These are phyloP conservation scores for Lizonia empirigonia DNA, from an alignment of 2,329 filamentous ascomycete species.

Conservation along the genomic window DNA sequence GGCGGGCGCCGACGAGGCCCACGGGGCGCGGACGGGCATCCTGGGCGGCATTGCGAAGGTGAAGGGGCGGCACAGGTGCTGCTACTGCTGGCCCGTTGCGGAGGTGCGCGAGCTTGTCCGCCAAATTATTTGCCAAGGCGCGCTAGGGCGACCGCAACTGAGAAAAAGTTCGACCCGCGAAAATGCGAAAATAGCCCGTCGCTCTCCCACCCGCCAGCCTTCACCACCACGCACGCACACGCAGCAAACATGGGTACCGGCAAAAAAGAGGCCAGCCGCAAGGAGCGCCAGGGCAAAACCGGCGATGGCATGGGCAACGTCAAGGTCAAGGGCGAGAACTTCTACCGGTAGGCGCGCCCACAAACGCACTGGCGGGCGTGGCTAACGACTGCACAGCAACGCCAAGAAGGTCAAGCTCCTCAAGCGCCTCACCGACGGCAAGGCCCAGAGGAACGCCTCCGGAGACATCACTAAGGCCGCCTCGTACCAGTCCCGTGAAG, in stretches of 20 bases:
- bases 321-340: slow-evolving; percentile 95
- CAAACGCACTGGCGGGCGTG: background rate
- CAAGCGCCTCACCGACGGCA: slow-evolving; percentile 90
- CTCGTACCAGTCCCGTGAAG: slow-evolving; percentile 79
- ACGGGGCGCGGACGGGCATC: slow-evolving; percentile 47
- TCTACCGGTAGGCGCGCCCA: slow-evolving; percentile 66
- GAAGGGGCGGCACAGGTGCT: slow-evolving; percentile 10
- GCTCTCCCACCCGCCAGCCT: slow-evolving; percentile 21
- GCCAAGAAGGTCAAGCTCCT: slow-evolving; percentile 84
- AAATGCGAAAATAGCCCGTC: slow-evolving; percentile 9
- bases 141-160: slow-evolving; percentile 11
- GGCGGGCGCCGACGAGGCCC: slow-evolving; percentile 26
- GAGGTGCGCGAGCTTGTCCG: slow-evolving; percentile 9
- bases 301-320: slow-evolving; percentile 91
- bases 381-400: slow-evolving; percentile 54
- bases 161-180: slow-evolving; percentile 31
- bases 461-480: slow-evolving; percentile 87
- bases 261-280: slow-evolving; percentile 88
- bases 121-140: slow-evolving; percentile 36
- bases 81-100: slow-evolving; percentile 10
- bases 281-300: slow-evolving; percentile 81
- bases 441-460: slow-evolving; percentile 76
- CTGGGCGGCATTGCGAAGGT: slow-evolving; percentile 49
- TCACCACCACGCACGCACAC: slow-evolving; percentile 9
- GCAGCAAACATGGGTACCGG: slow-evolving; percentile 72